Evolutionary conservation across 352 stramenopile species (phyloP).

Genomic region (Phytophthora syringae): DNA sequence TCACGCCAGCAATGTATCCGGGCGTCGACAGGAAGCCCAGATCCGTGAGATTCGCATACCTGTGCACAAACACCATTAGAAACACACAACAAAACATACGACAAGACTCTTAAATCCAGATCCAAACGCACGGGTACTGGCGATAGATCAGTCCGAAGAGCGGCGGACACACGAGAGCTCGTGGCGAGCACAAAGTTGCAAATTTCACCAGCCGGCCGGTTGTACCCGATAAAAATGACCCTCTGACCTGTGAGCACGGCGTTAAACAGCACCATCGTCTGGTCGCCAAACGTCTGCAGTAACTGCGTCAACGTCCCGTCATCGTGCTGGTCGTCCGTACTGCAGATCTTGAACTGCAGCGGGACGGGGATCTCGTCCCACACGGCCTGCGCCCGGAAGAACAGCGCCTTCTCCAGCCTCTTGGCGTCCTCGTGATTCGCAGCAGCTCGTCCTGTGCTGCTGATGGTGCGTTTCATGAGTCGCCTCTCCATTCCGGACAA

Average conservation of each 20-base stretch:
- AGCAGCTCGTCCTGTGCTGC: constrained; percentile 43
- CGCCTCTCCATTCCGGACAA: constrained; percentile 77
- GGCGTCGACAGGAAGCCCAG: constrained; percentile 84
- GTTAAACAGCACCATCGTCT: constrained; percentile 89
- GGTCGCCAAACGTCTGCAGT: constrained; percentile 81
- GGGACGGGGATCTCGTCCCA: constrained; percentile 74
- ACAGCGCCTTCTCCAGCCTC: constrained; percentile 59
- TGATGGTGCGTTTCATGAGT: constrained; percentile 80
- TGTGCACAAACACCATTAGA: constrained; percentile 9
- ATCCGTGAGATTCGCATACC: constrained; percentile 91
- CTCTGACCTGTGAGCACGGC: constrained; percentile 80
- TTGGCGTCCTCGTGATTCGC: constrained; percentile 50
- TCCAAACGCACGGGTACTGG: constrained; percentile 65
- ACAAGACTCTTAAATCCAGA: neutral
- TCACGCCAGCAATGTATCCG: constrained; percentile 91
- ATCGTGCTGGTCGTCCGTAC: constrained; percentile 86
- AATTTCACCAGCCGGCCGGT: constrained; percentile 80
- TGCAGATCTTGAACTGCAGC: constrained; percentile 84
- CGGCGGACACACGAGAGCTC: constrained; percentile 84
- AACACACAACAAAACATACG: neutral
- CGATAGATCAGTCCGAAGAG: constrained; percentile 81
- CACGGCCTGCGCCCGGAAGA: constrained; percentile 57
- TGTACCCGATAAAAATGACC: constrained; percentile 86
- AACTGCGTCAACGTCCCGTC: constrained; percentile 74
- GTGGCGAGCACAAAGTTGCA: constrained; percentile 89